phyloP scores from a whole-genome alignment of 208 protist genomes.

The Wallacemonas sp. region DNA sequence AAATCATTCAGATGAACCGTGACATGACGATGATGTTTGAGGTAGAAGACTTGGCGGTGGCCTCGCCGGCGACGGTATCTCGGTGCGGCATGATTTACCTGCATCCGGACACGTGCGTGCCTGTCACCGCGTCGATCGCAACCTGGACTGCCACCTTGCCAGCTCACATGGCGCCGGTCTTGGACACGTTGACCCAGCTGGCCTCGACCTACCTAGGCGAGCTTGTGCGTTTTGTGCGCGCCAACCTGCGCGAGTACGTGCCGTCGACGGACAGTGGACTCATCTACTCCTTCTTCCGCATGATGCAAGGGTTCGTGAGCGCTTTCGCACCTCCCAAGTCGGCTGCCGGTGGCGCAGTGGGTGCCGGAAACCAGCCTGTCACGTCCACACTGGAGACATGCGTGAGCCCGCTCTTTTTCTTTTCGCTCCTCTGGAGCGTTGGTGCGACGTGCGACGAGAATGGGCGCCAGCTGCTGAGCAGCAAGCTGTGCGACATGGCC shows the following conservation, averaged over 20 bases:
- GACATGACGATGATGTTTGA: conserved; percentile 98
- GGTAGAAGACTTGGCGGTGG: conserved; percentile 95
- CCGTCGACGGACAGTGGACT: conserved; percentile 93
- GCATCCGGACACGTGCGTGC: conserved; percentile 92
- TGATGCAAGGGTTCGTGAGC: conserved; percentile 91
- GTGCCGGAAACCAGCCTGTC: conserved; percentile 5
- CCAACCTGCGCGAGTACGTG: conserved; percentile 88
- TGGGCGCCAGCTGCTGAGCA: conserved; percentile 89
- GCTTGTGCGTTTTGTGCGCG: conserved; percentile 85
- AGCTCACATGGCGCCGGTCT: conserved; percentile 71
- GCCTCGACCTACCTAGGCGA: conserved; percentile 78
- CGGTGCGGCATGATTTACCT: conserved; percentile 99
- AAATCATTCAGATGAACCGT: conserved; percentile 95
- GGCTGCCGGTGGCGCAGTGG: conserved; percentile 11
- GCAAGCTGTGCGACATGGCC: conserved; percentile 74
- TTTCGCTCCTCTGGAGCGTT: conserved; percentile 96
- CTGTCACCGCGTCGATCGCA: conserved; percentile 52
- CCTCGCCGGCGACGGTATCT: conserved; percentile 97
- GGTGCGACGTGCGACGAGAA: conserved; percentile 92
- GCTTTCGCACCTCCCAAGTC: conserved; percentile 46
- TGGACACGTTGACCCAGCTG: conserved; percentile 50
- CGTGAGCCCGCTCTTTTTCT: conserved; percentile 93
- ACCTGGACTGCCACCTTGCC: conserved; percentile 89
- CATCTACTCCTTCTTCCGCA: conserved; percentile 89
- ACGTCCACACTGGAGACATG: conserved; percentile 37